Percentiles rank a stretch among this genome's conserved stretches.
Evolutionary conservation across 768 basidiomycete genomes (phyloP).

Genomic region (Amanita jacksonii): DNA sequence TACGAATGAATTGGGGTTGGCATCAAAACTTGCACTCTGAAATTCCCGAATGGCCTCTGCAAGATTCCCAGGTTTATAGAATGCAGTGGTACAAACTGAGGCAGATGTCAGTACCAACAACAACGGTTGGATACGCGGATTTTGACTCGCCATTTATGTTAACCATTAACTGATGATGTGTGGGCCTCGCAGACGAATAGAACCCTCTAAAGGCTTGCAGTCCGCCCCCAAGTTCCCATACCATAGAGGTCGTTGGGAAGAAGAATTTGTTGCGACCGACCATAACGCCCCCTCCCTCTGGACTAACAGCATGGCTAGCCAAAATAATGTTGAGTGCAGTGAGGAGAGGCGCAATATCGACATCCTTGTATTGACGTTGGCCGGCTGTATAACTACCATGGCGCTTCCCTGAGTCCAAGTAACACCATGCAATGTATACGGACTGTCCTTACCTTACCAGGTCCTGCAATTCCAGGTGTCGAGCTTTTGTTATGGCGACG

Average conservation of each 20-base stretch:
- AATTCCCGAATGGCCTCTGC: conserved; percentile 54
- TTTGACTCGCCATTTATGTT: conserved; percentile 48
- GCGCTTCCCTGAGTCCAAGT: conserved; percentile 12
- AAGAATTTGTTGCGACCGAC: conserved; percentile 63
- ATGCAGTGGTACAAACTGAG: conserved; percentile 48
- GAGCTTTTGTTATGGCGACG: conserved; percentile 31
- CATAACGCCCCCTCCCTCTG: conserved; percentile 48
- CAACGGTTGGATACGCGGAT: too few relatives aligned
- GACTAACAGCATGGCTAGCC: conserved; percentile 42
- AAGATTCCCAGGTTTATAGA: conserved; percentile 55
- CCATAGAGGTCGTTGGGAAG: conserved; percentile 38
- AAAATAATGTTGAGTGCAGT: conserved; percentile 60
- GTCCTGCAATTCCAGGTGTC: conserved; percentile 43
- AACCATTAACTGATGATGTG: conserved; percentile 49
- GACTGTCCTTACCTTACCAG: conserved; percentile 29
- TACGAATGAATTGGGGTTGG: conserved; percentile 50
- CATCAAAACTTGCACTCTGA: conserved; percentile 43
- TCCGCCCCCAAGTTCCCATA: conserved; percentile 45
- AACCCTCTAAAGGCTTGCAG: conserved; percentile 49
- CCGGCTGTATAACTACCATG: conserved; percentile 50
- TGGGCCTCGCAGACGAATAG: conserved; percentile 50
- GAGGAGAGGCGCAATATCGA: conserved; percentile 49
- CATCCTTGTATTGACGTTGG: conserved; percentile 38
- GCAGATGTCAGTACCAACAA: too few relatives aligned
- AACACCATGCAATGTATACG: conserved; percentile 17